phyloP scores from a whole-genome alignment of 306 rosid genomes.

The Dicorynia guianensis region DNA sequence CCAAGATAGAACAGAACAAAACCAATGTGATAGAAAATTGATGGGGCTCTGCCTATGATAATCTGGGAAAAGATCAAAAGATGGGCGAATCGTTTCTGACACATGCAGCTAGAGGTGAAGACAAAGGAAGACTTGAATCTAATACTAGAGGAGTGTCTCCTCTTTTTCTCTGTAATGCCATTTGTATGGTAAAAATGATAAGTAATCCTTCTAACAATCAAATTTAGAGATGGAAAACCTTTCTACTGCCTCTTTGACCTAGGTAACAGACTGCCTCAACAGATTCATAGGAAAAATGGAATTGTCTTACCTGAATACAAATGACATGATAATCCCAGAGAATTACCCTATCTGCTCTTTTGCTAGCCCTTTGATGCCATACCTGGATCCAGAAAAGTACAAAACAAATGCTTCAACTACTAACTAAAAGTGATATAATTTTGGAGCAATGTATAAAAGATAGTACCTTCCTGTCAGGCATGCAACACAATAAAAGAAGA shows the following conservation, averaged over 20 bases:
- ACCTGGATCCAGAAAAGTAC: conserved; percentile 65
- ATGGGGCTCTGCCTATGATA: conserved; percentile 61
- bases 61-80: conserved; percentile 70
- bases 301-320: conserved; percentile 71
- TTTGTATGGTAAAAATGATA: conserved; percentile 36
- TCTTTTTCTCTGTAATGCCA: conserved; percentile 58
- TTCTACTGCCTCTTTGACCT: background rate
- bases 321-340: conserved; percentile 95
- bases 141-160: conserved; percentile 67
- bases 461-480: background rate
- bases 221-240: conserved; percentile 16
- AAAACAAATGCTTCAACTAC: conserved; percentile 15
- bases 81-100: conserved; percentile 69
- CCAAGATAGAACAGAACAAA: conserved; percentile 3
- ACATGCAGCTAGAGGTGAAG: conserved; percentile 68
- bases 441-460: conserved; percentile 6
- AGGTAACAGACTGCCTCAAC: conserved; percentile 1
- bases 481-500: background rate
- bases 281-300: conserved; percentile 27
- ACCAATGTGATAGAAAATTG: conserved; percentile 16
- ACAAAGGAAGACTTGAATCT: conserved; percentile 77
- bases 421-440: conserved; percentile 15
- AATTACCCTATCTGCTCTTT: conserved; percentile 75
- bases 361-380: conserved; percentile 87
- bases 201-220: conserved; percentile 32